Base-by-base conservation (phyloP, 306 rosid species). In the Ammopiptanthus mongolicus region DNA sequence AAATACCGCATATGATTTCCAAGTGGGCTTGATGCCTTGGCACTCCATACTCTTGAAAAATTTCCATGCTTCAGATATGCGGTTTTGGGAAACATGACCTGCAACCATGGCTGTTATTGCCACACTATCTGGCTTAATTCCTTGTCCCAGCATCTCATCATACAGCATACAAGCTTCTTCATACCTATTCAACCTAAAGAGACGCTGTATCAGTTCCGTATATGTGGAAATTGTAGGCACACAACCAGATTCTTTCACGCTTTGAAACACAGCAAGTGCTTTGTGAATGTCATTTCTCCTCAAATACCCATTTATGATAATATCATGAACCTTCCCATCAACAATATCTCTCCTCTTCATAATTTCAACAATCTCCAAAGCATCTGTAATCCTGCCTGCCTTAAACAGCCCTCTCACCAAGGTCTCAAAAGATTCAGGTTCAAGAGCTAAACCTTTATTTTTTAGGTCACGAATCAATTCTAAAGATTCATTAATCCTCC, bases 61-160 rank as follows among this genome's bases (percentile, higher is more conserved):
- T 47, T 85, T 75, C 91, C 96, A 88, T 14, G 96, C 97, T 75
- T 90, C 88, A 13, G 87, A 73, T 62, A 88, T 69, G 69, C 29
- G 82, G 77, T 88, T 82, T 41, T 86, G 87, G 14, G 88, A 79
- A 69, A 90, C 82, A 19, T 87, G 89, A 50, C 97, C 98, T 3
- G 91, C 93, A 80, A 90, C 97, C 89, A 95, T 81, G 18, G 97
- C 87, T 56, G 93, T 91, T 82, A 88, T 69, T 5, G 90, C 89
- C 78, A 91, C 96, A 19, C 52, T 23, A 82, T 95, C 97, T 1
- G 74, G 86, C 73, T 86, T 80, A 14, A 91, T 69, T 72, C 91
- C 93, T 70, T 73, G 85, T 55, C 83, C 87, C 46, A 75, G 84
- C 97, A 91, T 95, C 85, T 95, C 97, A 73, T 87, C 82, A 61